A percentile compares a stretch with the other conserved stretches of the same genome.
phyloP scores from a whole-genome alignment of 768 basidiomycete genomes.

The Lactifluus rugatus region DNA sequence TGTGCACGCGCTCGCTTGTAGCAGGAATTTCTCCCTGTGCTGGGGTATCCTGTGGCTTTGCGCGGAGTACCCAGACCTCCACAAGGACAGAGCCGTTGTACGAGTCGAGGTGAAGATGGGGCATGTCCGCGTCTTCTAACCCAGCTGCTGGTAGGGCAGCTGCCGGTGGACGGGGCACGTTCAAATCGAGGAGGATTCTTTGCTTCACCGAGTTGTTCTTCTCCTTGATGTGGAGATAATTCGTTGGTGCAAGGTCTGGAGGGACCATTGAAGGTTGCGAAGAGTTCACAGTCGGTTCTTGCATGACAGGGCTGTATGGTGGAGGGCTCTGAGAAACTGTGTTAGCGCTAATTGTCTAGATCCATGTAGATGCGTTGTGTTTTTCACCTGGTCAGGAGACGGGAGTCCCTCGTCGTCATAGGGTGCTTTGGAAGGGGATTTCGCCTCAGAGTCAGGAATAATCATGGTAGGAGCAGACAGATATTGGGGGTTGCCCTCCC shows the following conservation, averaged over 20 bases:
- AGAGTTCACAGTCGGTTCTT: background rate
- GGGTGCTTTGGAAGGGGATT: background rate
- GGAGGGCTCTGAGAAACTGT: conserved; percentile 2
- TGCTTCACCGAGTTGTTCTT: background rate
- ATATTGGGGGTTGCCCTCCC: background rate
- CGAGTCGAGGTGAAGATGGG: conserved; percentile 1
- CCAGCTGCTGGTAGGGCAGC: background rate
- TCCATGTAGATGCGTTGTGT: background rate
- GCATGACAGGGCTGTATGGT: background rate
- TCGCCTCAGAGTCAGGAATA: background rate
- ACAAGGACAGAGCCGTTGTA: conserved; percentile 5
- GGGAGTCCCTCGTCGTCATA: background rate
- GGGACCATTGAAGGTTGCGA: background rate
- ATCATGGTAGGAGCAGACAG: background rate
- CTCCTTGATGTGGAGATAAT: conserved; percentile 7
- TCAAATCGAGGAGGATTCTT: conserved; percentile 7
- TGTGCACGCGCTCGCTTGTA: background rate
- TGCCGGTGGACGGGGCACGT: conserved; percentile 1
- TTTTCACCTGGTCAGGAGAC: background rate
- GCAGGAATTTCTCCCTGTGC: background rate
- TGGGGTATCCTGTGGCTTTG: background rate
- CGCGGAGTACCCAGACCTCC: conserved; percentile 7
- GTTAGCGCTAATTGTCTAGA: background rate
- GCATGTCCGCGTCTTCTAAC: background rate
- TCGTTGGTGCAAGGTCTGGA: conserved; percentile 6